Base-by-base conservation (phyloP, 1,139 yeast species). In the Saccharomyces hybrid region DNA sequence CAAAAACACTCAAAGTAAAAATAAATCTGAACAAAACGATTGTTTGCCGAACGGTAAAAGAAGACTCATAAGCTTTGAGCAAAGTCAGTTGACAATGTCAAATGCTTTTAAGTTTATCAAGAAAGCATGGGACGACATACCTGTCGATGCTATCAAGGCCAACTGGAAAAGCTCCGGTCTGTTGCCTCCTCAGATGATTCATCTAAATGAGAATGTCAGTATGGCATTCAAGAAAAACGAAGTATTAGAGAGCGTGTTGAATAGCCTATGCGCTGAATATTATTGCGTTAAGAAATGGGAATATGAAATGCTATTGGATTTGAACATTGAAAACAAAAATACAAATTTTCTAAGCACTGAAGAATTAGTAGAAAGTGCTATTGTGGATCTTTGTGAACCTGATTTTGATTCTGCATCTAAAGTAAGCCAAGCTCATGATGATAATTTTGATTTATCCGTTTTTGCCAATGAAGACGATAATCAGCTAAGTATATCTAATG, bases 341-440 rank as follows among this genome's bases (percentile, higher is more conserved):
- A 77, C 81, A 28, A 78, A 80, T 1, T 83, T 82, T 64, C 74
- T 79, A 11, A 81, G 86, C n/a, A 80, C 81, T 52, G 84, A 79
- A 56, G 88, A 83, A 60, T 77, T 83, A 49, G 81, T 83, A 3
- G 82, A 82, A 26, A 79, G 86, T 66, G 82, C 87, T 60, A 73
- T 81, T 9, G 78, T 79, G 65, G 59, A 56, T 24, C 53, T 49
- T 27, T 52, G 50, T 53, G 59, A 56, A 28, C 54, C 54, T 16
- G 27, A 21, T 28, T 16, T 29, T 16, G 38, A 16, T 31, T 38
- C 50, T 12, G 44, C 19, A 6, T 27, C 52, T 4, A 52, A 54
- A 28, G 52, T 27, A 8, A 11, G 8, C 46, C 26, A 42, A 21
- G n/a, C 19, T 27, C 26, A 44, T 8, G 49, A 58, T 11, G 58